phyloP scores from a whole-genome alignment of 495 filamentous ascomycete species.

The Margaritispora aquatica region DNA sequence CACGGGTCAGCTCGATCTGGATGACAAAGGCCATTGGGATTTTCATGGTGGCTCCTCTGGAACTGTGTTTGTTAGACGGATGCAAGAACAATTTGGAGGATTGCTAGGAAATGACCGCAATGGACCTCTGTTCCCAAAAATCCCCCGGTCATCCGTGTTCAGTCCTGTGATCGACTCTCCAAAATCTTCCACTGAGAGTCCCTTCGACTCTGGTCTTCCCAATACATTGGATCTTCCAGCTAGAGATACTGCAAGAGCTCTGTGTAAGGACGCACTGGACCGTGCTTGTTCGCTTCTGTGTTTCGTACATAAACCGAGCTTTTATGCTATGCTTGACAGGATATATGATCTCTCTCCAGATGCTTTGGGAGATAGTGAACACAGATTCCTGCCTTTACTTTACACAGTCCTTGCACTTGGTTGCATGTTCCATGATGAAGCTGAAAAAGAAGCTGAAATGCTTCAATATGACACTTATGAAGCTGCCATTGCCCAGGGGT shows the following conservation, averaged over 20 bases:
- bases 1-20: slow-evolving; percentile 82
- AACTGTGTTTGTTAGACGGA: slow-evolving; percentile 72
- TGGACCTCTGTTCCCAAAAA: slow-evolving; percentile 38
- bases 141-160: slow-evolving; percentile 15
- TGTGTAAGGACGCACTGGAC: slow-evolving; percentile 74
- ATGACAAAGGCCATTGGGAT: slow-evolving; percentile 89
- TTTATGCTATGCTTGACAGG: slow-evolving; percentile 69
- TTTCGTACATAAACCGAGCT: slow-evolving; percentile 83
- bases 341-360: slow-evolving; percentile 70
- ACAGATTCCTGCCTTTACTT: slow-evolving; percentile 73
- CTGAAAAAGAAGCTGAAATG: slow-evolving; percentile 42
- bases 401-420: slow-evolving; percentile 83
- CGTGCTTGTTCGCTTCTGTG: slow-evolving; percentile 79
- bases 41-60: slow-evolving; percentile 94
- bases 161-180: slow-evolving; percentile 65
- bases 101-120: slow-evolving; percentile 46
- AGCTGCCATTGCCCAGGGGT: slow-evolving; percentile 76
- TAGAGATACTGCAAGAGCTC: slow-evolving; percentile 54
- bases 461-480: slow-evolving; percentile 46
- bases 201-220: slow-evolving; percentile 42
- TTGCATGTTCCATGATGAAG: slow-evolving; percentile 55
- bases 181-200: slow-evolving; percentile 55
- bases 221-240: slow-evolving; percentile 66
- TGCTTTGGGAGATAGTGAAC: slow-evolving; percentile 66
- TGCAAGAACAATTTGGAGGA: slow-evolving; percentile 83